phyloP scores from a whole-genome alignment of 306 rosid genomes.

The Styphnolobium japonicum region DNA sequence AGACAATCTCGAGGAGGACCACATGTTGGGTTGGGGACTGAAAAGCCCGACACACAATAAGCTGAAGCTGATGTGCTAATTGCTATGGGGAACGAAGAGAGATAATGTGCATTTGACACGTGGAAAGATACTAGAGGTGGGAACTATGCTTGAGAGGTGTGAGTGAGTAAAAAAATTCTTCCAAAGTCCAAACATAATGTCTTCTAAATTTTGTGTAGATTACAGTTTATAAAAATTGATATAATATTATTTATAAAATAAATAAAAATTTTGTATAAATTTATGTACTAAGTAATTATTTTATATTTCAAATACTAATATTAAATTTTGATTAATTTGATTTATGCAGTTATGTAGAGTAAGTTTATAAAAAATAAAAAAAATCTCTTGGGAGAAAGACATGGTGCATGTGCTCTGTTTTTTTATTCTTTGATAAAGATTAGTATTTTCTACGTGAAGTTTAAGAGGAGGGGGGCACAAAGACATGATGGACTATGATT shows the following conservation, averaged over 20 bases:
- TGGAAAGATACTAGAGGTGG: slow-evolving; percentile 2
- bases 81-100: too few relatives aligned
- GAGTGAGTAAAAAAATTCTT: background rate
- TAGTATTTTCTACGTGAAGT: slow-evolving; percentile 1
- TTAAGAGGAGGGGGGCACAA: slow-evolving; percentile 11
- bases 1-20: slow-evolving; percentile 39
- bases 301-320: background rate
- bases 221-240: background rate
- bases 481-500: slow-evolving; percentile 27
- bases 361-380: too few relatives aligned
- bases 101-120: too few relatives aligned
- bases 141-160: slow-evolving; percentile 4
- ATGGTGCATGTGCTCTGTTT: slow-evolving; percentile 21
- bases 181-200: background rate
- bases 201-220: background rate
- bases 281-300: background rate
- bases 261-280: background rate
- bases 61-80: background rate
- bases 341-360: too few relatives aligned
- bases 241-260: background rate
- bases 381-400: background rate
- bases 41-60: slow-evolving; percentile 44
- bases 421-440: background rate
- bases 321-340: too few relatives aligned
- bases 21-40: slow-evolving; percentile 37